Base-by-base conservation (phyloP, 2,329 filamentous ascomycete genomes). In the Tolypocladium endophyticum region DNA sequence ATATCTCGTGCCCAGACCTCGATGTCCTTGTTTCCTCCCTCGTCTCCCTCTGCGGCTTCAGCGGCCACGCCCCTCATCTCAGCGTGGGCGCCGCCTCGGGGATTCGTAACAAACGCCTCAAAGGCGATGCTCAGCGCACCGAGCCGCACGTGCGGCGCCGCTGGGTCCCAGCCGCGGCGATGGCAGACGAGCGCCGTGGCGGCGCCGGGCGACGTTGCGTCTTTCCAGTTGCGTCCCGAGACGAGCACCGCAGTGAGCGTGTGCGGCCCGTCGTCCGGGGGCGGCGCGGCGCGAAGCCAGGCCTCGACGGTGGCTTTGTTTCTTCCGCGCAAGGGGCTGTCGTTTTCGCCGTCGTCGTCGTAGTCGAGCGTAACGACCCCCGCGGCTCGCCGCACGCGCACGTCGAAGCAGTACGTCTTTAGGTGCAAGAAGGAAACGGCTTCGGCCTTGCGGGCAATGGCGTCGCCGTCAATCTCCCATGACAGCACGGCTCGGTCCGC, bases 401-500 rank as follows among this genome's bases (percentile, higher is more conserved):
- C 61, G 47, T 69, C 64, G 56, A 74, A 71, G 64, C 69, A 73
- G 59, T 69, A 73, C 1, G 72, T 71, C 43, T 66, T 64, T 25
- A 75, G 61, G 52, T 72, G 71, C 25, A 75, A 63, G 57, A 73
- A 74, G 33, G 64, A 62, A 36, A 73, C 64, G 14, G 64, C 61
- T 30, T 68, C 66, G 20, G 61, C 59, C 38, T 65, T 69, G 12
- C 64, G 61, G 7, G 66, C 61, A 33, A 73, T 71, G 25, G 67
- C 66, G 12, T 73, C 69, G n/a, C 68, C 70, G 30, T 73, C 67
- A 56, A 70, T 66, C 60, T 74, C 72, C 73, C 73, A 75, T 7
- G 69, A 68, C 14, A 73, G 65, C 18, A 74, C 64, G 30, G 66
- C 64, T 23, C 66, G 67, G 57, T 73, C 71, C 18, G 66, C 64